These are phyloP conservation scores for Geotrichum citri-aurantii DNA, from an alignment of 1,139 yeast genomes.

Conservation along the genomic window DNA sequence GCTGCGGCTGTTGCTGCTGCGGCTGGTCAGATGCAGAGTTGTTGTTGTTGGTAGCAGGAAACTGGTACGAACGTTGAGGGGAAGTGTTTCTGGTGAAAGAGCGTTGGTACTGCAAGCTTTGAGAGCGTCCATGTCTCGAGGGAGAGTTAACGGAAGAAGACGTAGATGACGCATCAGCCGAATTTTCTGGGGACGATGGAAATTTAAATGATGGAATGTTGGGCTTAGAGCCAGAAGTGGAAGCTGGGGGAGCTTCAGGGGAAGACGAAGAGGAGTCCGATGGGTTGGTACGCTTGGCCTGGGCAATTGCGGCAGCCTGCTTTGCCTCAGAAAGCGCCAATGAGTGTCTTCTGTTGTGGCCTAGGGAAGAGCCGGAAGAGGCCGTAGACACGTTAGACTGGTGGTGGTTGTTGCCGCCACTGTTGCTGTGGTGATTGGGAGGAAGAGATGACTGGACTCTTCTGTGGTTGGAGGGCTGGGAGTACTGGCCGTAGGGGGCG, in stretches of 20 bases:
- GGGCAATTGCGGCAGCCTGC: conserved; percentile 90
- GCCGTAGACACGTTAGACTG: neutral
- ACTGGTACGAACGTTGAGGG: conserved; percentile 40
- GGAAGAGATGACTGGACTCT: conserved; percentile 34
- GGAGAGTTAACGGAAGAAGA: neutral
- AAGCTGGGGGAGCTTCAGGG: neutral
- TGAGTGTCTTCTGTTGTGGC: conserved; percentile 89
- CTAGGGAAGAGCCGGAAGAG: conserved; percentile 33
- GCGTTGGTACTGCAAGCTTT: conserved; percentile 9
- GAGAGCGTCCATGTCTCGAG: conserved; percentile 12
- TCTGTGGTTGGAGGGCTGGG: conserved; percentile 24
- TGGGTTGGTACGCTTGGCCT: conserved; percentile 43
- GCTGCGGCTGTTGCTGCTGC: conserved; percentile 1
- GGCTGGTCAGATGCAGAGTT: neutral
- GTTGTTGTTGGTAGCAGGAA: conserved; percentile 39
- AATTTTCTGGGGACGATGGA: conserved; percentile 6
- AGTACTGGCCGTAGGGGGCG: conserved; percentile 31
- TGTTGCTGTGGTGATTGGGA: conserved; percentile 18
- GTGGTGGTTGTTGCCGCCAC: conserved; percentile 29
- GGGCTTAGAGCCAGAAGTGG: conserved; percentile 8
- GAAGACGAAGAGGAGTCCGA: neutral
- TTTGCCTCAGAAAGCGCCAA: conserved; percentile 93
- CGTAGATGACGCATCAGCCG: neutral
- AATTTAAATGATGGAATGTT: conserved; percentile 1
- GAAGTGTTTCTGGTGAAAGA: conserved; percentile 15